Base-by-base conservation (phyloP, 208 protist genomes). In the Acanthamoeba sp. region DNA sequence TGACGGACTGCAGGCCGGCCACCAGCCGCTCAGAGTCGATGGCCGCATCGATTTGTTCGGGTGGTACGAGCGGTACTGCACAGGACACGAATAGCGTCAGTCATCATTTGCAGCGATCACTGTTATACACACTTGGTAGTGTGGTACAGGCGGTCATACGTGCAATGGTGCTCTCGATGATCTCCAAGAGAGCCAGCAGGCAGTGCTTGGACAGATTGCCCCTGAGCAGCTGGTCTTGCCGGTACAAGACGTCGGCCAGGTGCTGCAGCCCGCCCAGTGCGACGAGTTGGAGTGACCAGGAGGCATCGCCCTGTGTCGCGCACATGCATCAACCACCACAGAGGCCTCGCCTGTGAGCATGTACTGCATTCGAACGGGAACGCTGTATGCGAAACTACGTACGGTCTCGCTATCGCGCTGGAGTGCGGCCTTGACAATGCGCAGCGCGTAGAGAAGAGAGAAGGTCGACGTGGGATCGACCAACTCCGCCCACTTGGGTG, bases 241-340 rank as follows among this genome's bases (percentile, higher is more conserved):
- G 22, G 84, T 91, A 89, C 1, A 96, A 29, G 29, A 95, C 55
- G 9, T 92, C 91, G 14, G 93, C 69, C 20, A 96, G 42, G 36
- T 95, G 66, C n/a, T n/a, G 36, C 7, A 90, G 57, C 16, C 93
- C 93, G 45, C 93, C 93, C 24, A 34, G 50, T 10, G 27, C 29
- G 20, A 95, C 66, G 24, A 96, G 93, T 6, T 90, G 82, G 10
- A 80, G 34, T 36, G 73, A 45, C 95, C 95, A 96, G 1, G 34
- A 16, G 16, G 42, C 24, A 32, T 84, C 42, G 73, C 73, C 73
- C 73, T 84, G n/a, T 50, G 78, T 57, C 78, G 57, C 32, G 48
- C 32, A 48, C 62, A 34, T 42, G n/a, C 34, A 55, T 4, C 9
- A 12, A 52, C 73, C 16, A 20, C 0, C 42, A 34, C 36, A 32